phyloP scores from a whole-genome alignment of 2,329 filamentous ascomycete species.

The Didymella lethalis region DNA sequence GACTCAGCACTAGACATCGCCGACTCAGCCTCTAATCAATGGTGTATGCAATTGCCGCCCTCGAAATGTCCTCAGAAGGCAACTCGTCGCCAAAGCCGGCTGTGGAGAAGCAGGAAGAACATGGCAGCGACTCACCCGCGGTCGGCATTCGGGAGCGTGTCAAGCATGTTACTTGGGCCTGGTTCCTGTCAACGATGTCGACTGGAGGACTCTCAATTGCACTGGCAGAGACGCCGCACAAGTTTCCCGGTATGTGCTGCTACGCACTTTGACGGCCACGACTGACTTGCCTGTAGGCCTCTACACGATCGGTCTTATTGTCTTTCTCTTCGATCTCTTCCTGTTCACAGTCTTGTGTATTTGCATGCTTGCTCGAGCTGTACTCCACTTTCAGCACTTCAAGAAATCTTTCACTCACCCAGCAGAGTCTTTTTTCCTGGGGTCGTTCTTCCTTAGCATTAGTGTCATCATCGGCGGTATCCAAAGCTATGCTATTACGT shows the following conservation, averaged over 20 bases:
- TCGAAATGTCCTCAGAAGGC: constrained; percentile 3
- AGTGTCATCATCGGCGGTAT: constrained; percentile 51
- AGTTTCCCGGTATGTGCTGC: constrained; percentile 41
- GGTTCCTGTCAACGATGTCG: constrained; percentile 57
- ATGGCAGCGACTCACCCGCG: background rate
- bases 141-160: constrained; percentile 33
- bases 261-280: background rate
- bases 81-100: background rate
- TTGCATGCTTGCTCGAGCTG: constrained; percentile 50
- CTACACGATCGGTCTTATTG: constrained; percentile 57
- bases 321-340: constrained; percentile 59
- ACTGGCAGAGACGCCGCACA: constrained; percentile 53
- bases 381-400: constrained; percentile 52
- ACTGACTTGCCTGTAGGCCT: constrained; percentile 50
- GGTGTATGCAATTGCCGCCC: background rate
- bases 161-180: constrained; percentile 56
- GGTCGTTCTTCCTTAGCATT: constrained; percentile 49
- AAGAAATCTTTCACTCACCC: constrained; percentile 55
- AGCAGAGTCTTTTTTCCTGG: constrained; percentile 58
- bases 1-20: background rate
- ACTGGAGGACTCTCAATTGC: constrained; percentile 56
- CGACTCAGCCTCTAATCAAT: background rate
- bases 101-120: constrained; percentile 8
- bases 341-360: constrained; percentile 49
- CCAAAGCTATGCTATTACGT: constrained; percentile 41